Evolutionary conservation across 2,329 filamentous ascomycete species (phyloP).

Genomic region (Monascus ruber): DNA sequence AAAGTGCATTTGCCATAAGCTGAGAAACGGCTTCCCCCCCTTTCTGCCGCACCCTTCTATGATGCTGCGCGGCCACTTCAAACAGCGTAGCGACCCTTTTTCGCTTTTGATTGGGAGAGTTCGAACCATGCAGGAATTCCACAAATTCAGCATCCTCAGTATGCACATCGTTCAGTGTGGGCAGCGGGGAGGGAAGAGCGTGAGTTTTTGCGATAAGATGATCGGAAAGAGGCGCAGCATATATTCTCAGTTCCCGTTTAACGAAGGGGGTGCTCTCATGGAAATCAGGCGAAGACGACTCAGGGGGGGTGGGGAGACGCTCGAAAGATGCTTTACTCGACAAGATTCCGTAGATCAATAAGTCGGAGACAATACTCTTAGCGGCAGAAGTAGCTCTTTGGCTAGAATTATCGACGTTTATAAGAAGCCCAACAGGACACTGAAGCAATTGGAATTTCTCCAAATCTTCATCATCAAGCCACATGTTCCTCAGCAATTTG

Average conservation of each 20-base stretch:
- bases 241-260: conserved; percentile 24
- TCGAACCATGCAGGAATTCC: conserved; percentile 27
- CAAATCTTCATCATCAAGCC: conserved; percentile 23
- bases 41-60: conserved; percentile 28
- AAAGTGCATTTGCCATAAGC: conserved; percentile 23
- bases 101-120: conserved; percentile 31
- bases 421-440: conserved; percentile 28
- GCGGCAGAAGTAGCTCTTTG: conserved; percentile 6
- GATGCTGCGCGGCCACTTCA: conserved; percentile 30
- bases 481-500: conserved; percentile 24
- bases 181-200: conserved; percentile 22
- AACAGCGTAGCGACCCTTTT: conserved; percentile 33
- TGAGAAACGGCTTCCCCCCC: conserved; percentile 30
- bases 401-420: conserved; percentile 16
- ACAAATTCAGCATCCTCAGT: conserved; percentile 11
- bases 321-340: conserved; percentile 16
- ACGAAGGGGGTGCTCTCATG: conserved; percentile 5
- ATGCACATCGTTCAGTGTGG: conserved; percentile 8
- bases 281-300: conserved; percentile 18
- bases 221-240: conserved; percentile 25
- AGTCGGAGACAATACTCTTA: conserved; percentile 17
- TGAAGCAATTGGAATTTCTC: conserved; percentile 19
- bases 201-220: conserved; percentile 22
- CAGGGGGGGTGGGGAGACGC: conserved; percentile 25
- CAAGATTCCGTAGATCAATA: conserved; percentile 29